Percentiles rank a stretch among this genome's conserved stretches.
phyloP scores from a whole-genome alignment of 1,284 basidiomycete genomes.

The Trametes polyzona region DNA sequence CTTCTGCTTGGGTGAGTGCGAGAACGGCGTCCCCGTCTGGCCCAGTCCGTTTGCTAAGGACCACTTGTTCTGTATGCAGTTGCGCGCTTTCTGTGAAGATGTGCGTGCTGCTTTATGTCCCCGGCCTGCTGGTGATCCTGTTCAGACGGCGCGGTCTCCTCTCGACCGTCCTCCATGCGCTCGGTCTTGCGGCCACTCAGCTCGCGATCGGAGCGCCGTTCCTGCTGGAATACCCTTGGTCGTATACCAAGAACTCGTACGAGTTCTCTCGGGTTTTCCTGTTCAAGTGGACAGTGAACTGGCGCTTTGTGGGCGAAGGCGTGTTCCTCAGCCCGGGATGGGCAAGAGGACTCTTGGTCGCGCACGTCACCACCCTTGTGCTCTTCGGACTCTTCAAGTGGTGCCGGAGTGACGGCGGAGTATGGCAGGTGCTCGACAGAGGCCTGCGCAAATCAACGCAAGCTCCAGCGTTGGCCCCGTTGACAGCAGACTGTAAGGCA shows the following conservation, averaged over 20 bases:
- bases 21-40: not conserved
- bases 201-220: conserved; percentile 74
- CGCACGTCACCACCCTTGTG: conserved; percentile 65
- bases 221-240: conserved; percentile 58
- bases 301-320: conserved; percentile 84
- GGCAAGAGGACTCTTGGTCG: conserved; percentile 65
- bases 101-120: conserved; percentile 93
- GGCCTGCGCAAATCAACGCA: conserved; percentile 56
- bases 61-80: conserved; percentile 46
- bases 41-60: not conserved
- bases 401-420: conserved; percentile 72
- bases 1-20: conserved; percentile 74
- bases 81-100: conserved; percentile 93
- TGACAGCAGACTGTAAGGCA: conserved; percentile 65
- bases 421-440: conserved; percentile 54
- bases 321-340: conserved; percentile 72
- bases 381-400: conserved; percentile 76
- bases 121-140: conserved; percentile 81
- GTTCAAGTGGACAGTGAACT: conserved; percentile 98
- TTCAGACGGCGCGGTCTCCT: conserved; percentile 75
- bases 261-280: conserved; percentile 90
- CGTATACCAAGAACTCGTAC: conserved; percentile 83
- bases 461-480: conserved; percentile 48
- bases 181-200: conserved; percentile 62
- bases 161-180: conserved; percentile 55